Evolutionary conservation across 257 asterid genomes (phyloP), one percentile per base, ranked within the genome.

Genomic region (Penstemon davidsonii): DNA sequence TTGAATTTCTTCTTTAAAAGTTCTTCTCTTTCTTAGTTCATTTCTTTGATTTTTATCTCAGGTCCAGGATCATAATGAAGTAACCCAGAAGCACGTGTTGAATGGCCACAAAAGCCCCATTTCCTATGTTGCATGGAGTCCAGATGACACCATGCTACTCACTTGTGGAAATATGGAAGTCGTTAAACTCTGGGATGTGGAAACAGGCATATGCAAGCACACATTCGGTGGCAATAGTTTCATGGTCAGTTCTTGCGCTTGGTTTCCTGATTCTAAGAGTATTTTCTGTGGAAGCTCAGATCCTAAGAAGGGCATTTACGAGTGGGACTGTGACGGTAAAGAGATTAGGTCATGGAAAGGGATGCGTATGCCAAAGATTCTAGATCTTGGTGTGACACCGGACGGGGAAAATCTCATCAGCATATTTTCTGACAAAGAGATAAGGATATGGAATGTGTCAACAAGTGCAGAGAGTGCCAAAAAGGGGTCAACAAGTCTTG

Each of bases 231-330:
- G 71, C 15, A 91, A 83, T 50, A 78, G 79, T 71, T 86, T 90
- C 77, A 64, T 76, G 3, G 86, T 90, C 75, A 85, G 93, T 77
- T 92, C 96, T 39, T 92, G 98, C 73, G 98, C 97, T 64, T 92
- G 98, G 98, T 89, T 92, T 77, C 98, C 97, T 9, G 96, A 92
- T 82, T 92, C 98, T 58, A 85, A 77, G 81, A 81, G 91, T 58
- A 84, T 92, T 25, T 96, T 90, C 66, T 92, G 96, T 69, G 98
- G 98, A 81, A 89, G 97, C 83, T 88, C 95, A 0, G 95, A 81
- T 49, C 90, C 95, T 46, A 88, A 79, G 67, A 92, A 86, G 71
- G 98, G 98, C 68, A 92, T 92, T 64, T 90, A 75, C 88, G 81
- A 86, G 95, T 92, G 97, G 97, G 98, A 90, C 79, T 75, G 85